Base-by-base conservation (phyloP, 1,139 yeast species). In the Yamadazyma buinensis region DNA sequence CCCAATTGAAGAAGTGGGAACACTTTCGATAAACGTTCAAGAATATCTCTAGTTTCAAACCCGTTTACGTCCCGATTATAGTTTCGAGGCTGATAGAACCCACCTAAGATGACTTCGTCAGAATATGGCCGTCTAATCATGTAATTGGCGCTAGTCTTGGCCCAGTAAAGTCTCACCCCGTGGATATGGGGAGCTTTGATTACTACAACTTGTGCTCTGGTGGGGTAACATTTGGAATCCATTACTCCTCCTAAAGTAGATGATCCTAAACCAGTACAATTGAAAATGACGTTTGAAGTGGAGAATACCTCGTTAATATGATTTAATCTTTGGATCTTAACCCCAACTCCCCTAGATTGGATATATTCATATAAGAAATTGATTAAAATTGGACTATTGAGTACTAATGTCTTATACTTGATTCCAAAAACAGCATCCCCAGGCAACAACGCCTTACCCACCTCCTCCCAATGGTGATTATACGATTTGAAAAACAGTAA, bases 261-360 rank as follows among this genome's bases (percentile, higher is more conserved):
- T 6, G 88, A 79, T 2, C 86, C 84, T 24, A 79, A 61, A n/a
- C 90, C 94, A 0, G 84, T 66, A 54, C 90, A 82, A 48, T 83
- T 83, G 66, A 82, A 79, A 8, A 81, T 81, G 2, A 56, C 61
- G 8, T 58, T 60, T 32, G 65, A 77, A 1, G 83, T 85, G 44
- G 80, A 78, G 8, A 70, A 54, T 30, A 83, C 65, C 48, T 80
- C 81, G 2, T 62, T 51, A 28, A 82, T 30, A 22, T 40, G 39
- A n/a, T 26, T 38, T 36, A 28, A 13, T n/a, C 12, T 14, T 15
- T 34, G 30, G 10, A 46, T 34, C 9, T 29, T 20, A 12, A 45
- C 40, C 5, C 17, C 26, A 11, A 45, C 47, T n/a, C 48, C 49
- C 29, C 36, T 20, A 5, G 28, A n/a, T 12, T 29, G 32, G 10